These are phyloP conservation scores for Gilbertella persicaria DNA, from an alignment of 371 early-diverging fungal genomes.

Conservation along the genomic window DNA sequence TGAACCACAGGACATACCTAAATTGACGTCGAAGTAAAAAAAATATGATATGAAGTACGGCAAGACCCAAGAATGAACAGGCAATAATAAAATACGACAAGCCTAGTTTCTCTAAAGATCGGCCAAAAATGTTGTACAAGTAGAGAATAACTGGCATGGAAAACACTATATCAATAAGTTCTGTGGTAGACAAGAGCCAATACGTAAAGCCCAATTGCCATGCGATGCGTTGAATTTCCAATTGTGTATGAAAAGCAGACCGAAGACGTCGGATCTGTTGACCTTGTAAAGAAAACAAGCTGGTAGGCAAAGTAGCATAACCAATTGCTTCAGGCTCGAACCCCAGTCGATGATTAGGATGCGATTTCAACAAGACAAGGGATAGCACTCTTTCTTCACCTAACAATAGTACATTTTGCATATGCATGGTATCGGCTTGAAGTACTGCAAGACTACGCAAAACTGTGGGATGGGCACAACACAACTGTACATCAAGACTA, in stretches of 20 bases:
- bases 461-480: slow-evolving; percentile 53
- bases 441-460: slow-evolving; percentile 39
- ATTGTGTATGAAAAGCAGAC: slow-evolving; percentile 40
- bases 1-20: slow-evolving; percentile 49
- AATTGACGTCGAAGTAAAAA: slow-evolving; percentile 42
- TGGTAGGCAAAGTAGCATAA: slow-evolving; percentile 41
- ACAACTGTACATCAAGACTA: slow-evolving; percentile 28
- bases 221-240: slow-evolving; percentile 40
- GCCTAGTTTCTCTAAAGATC: slow-evolving; percentile 25
- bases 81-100: slow-evolving; percentile 41
- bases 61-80: slow-evolving; percentile 31
- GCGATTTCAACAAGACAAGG: slow-evolving; percentile 39
- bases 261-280: slow-evolving; percentile 39
- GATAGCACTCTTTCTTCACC: slow-evolving; percentile 51
- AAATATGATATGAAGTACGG: slow-evolving; percentile 41
- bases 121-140: slow-evolving; percentile 38
- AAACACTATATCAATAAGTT: slow-evolving; percentile 42
- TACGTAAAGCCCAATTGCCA: slow-evolving; percentile 39
- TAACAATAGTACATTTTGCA: slow-evolving; percentile 43
- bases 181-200: slow-evolving; percentile 42
- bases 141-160: slow-evolving; percentile 43
- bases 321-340: slow-evolving; percentile 54
- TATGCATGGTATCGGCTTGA: slow-evolving; percentile 43
- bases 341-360: slow-evolving; percentile 43
- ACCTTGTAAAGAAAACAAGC: slow-evolving; percentile 38